These are phyloP conservation scores for Cladosporium austrohemisphaericum DNA, from an alignment of 2,329 filamentous ascomycete species.

Conservation along the genomic window DNA sequence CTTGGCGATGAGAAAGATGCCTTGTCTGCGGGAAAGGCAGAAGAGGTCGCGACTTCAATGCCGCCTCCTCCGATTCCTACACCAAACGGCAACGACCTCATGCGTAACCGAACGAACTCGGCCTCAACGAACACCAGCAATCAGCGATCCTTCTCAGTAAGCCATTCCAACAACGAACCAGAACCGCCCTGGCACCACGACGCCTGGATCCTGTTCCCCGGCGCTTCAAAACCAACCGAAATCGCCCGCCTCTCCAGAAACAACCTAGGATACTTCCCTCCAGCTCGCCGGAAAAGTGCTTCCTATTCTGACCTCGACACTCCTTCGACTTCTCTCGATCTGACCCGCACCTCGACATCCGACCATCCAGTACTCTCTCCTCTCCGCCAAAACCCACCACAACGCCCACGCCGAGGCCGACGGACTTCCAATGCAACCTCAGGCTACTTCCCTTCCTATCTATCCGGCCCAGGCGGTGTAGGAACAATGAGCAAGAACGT, in stretches of 20 bases:
- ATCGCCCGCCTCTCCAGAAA: constrained; percentile 79
- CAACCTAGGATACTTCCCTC: constrained; percentile 86
- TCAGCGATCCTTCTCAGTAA: constrained; percentile 33
- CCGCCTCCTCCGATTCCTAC: constrained; percentile 21
- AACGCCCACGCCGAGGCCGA: constrained; percentile 39
- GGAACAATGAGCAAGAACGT: constrained; percentile 72
- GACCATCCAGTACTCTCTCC: constrained; percentile 32
- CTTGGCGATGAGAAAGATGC: constrained; percentile 30
- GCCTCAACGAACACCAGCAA: constrained; percentile 34
- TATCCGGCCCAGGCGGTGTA: constrained; percentile 82
- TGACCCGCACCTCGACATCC: constrained; percentile 46
- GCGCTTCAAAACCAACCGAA: constrained; percentile 67
- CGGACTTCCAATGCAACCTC: constrained; percentile 37
- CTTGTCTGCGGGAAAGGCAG: constrained; percentile 28
- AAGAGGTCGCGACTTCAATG: constrained; percentile 37
- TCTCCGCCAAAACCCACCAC: constrained; percentile 34
- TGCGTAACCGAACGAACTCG: constrained; percentile 35
- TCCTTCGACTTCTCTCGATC: constrained; percentile 62
- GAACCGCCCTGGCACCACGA: constrained; percentile 79
- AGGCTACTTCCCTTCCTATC: constrained; percentile 47
- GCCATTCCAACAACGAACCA: constrained; percentile 45
- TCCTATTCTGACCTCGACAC: constrained; percentile 61
- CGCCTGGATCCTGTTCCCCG: constrained; percentile 80
- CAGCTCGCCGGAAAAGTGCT: constrained; percentile 79
- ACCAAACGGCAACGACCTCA: constrained; percentile 20